These are phyloP conservation scores for Fraxinus xanthoxyloides DNA, from an alignment of 305 asterid genomes.

Conservation along the genomic window DNA sequence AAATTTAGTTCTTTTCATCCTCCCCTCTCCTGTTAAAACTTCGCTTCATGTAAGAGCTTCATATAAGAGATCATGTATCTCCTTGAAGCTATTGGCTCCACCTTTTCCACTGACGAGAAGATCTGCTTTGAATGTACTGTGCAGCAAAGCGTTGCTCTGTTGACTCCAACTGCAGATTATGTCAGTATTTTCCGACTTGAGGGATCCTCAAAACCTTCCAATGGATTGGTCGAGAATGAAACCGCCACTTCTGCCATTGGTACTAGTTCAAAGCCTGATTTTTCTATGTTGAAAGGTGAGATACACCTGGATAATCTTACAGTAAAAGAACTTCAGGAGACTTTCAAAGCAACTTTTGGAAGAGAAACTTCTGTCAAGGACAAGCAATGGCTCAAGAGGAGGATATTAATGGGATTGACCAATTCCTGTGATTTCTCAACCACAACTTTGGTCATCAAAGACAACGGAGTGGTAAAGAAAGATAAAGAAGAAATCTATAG, in stretches of 20 bases:
- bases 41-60: background rate
- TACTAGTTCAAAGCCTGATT: constrained; percentile 61
- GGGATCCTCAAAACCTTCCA: constrained; percentile 37
- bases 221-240: constrained; percentile 35
- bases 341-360: constrained; percentile 91
- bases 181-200: constrained; percentile 32
- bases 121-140: constrained; percentile 13
- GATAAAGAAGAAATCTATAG: constrained; percentile 40
- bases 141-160: constrained; percentile 41
- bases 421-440: constrained; percentile 86
- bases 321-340: constrained; percentile 90
- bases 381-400: constrained; percentile 93
- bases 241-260: constrained; percentile 41
- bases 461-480: constrained; percentile 54
- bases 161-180: constrained; percentile 32
- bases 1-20: background rate
- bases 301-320: constrained; percentile 69
- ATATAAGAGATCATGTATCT: constrained; percentile 6
- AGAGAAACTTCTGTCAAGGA: constrained; percentile 94
- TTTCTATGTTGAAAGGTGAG: constrained; percentile 82
- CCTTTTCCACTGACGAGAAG: constrained; percentile 18
- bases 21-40: background rate
- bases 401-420: constrained; percentile 90
- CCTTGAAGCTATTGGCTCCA: background rate
- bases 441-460: constrained; percentile 56